Base-by-base conservation (phyloP, 2,329 filamentous ascomycete species). In the Curvularia sp. region DNA sequence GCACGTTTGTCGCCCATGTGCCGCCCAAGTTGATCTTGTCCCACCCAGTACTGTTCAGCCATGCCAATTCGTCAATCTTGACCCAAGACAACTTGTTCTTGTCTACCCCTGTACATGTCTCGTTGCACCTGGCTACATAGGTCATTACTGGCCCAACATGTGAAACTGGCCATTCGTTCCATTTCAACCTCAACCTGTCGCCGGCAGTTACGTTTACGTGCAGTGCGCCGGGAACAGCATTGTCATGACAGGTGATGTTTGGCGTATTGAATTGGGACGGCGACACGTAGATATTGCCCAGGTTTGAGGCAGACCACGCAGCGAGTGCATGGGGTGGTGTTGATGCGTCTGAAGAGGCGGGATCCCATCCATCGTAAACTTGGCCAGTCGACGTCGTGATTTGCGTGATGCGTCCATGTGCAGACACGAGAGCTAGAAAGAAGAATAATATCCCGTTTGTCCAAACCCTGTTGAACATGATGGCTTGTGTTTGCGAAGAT, bases 181-280 rank as follows among this genome's bases (percentile, higher is more conserved):
- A 87, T 43, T 78, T 74, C 5, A 87, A 30, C 21, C 27, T 75
- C 59, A 90, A 71, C 9, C 79, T 79, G 62, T 79, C 78, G 53
- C 88, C 88, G 5, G 87, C 87, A 5, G 80, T 78, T 18, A 87
- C 81, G 12, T 81, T 76, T 18, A 84, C 83, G 60, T 82, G 80
- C 42, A 80, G 75, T 12, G 74, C 65, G 19, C 81, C 84, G 76
- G 82, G 80, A 5, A 79, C 78, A 10, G 83, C 85, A 38, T 78
- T 75, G 68, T 79, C 79, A 78, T 89, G 87, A 77, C 86, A 88
- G 71, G 85, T 82, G 50, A 88, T 86, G 43, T 67, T 55, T 3
- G 67, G 56, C 2, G 64, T 69, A 42, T 67, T 65, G 67, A 71
- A 71, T 3, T 50, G 41, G 3, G 55, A 64, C 9, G 71, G 70